Evolutionary conservation across 805 yeast genomes (phyloP).

Genomic region (Zygotorulaspora sp.): DNA sequence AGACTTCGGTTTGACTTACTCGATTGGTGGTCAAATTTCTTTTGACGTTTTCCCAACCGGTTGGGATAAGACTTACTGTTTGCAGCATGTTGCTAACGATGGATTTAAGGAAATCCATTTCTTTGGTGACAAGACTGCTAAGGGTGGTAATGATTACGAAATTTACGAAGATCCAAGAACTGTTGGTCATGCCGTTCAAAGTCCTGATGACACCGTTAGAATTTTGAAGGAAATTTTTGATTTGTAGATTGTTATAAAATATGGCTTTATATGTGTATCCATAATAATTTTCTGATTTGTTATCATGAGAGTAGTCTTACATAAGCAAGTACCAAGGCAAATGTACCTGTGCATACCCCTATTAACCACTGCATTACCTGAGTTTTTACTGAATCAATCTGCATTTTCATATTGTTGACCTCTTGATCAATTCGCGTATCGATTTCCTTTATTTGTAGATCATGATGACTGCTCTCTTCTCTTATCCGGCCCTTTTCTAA

Average conservation of each 20-base stretch:
- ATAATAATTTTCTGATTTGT: not conserved
- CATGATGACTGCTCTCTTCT: constrained; percentile 90
- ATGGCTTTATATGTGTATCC: not conserved
- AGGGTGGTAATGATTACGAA: constrained; percentile 99
- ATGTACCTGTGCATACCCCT: constrained; percentile 97
- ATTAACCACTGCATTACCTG: constrained; percentile 98
- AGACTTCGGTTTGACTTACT: constrained; percentile 83
- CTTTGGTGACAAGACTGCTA: constrained; percentile 96
- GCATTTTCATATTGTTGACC: constrained; percentile 89
- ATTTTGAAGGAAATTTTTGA: constrained; percentile 78
- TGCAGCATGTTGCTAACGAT: constrained; percentile 85
- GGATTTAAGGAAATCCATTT: constrained; percentile 87
- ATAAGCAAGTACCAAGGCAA: constrained; percentile 89
- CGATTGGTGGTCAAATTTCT: constrained; percentile 99
- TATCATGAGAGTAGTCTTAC: constrained; percentile 66
- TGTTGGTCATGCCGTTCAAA: constrained; percentile 87
- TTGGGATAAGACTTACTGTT: constrained; percentile 99
- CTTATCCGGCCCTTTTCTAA: constrained; percentile 93
- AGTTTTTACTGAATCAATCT: constrained; percentile 90
- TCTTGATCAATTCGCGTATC: constrained; percentile 95
- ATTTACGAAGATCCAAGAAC: constrained; percentile 90
- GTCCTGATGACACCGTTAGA: constrained; percentile 83
- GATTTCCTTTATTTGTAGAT: constrained; percentile 88
- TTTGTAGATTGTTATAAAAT: constrained; percentile 17
- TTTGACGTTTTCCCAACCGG: constrained; percentile 99